phyloP scores from a whole-genome alignment of 352 stramenopile genomes.

The Aphanomyces stellatus region DNA sequence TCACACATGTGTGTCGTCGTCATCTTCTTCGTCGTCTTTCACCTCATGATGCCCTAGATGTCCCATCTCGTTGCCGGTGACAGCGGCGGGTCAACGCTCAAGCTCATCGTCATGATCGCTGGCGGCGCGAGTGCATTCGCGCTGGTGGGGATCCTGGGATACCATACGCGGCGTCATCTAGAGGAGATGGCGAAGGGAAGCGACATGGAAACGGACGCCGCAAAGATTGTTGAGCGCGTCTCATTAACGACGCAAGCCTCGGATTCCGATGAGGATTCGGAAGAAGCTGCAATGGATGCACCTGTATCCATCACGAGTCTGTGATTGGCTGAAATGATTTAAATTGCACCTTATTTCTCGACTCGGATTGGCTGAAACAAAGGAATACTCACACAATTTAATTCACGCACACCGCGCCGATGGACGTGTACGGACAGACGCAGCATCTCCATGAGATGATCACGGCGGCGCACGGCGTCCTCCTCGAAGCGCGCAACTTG shows the following conservation, averaged over 20 bases:
- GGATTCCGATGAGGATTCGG: no score
- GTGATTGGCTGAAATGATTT: no score
- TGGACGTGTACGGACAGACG: neutral
- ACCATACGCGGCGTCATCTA: constrained; percentile 65
- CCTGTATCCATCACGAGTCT: no score
- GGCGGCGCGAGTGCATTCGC: constrained; percentile 42
- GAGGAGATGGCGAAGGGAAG: constrained; percentile 35
- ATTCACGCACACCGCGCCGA: no score
- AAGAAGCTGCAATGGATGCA: no score
- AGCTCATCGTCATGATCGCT: constrained; percentile 46
- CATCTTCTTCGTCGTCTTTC: neutral
- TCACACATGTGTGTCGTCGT: constrained; percentile 21
- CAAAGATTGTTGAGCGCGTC: neutral
- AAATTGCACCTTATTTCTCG: no score
- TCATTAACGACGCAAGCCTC: no score
- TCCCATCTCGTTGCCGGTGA: constrained; percentile 35
- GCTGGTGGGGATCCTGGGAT: constrained; percentile 50
- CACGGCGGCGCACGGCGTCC: neutral
- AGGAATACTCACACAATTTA: no score
- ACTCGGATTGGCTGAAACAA: no score
- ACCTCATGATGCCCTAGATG: constrained; percentile 32
- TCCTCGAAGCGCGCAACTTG: constrained; percentile 60
- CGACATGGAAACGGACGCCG: constrained; percentile 24
- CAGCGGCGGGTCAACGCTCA: constrained; percentile 32
- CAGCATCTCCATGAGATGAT: constrained; percentile 18